phyloP scores from a whole-genome alignment of 768 basidiomycete species.

The Mrakia blollopis region DNA sequence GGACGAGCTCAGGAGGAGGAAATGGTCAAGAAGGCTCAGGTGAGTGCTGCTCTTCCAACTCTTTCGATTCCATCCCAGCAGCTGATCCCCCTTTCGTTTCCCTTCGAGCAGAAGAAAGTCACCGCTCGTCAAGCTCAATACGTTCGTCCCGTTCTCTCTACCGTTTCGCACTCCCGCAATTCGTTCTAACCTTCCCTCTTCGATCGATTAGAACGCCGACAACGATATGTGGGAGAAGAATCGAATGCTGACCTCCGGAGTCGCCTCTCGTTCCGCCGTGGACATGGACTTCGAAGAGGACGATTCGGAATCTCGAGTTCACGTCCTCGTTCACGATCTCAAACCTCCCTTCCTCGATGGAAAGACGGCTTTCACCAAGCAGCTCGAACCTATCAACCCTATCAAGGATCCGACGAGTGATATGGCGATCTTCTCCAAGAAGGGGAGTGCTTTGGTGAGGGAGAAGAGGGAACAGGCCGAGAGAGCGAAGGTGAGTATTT shows the following conservation, averaged over 20 bases:
- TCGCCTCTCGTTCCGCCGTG: conserved; percentile 76
- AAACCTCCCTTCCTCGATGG: conserved; percentile 98
- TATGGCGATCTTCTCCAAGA: conserved; percentile 92
- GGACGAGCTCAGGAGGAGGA: conserved; percentile 64
- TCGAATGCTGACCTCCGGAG: conserved; percentile 92
- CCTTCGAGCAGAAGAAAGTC: conserved; percentile 63
- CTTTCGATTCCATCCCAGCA: neutral
- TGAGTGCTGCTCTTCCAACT: conserved; percentile 44
- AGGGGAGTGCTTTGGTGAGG: conserved; percentile 88
- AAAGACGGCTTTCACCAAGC: conserved; percentile 89
- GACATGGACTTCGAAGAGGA: conserved; percentile 97
- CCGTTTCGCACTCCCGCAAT: neutral
- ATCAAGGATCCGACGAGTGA: conserved; percentile 89
- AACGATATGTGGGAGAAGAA: conserved; percentile 99
- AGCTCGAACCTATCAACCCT: conserved; percentile 94
- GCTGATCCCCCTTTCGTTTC: neutral
- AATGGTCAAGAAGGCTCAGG: conserved; percentile 68
- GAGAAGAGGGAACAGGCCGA: conserved; percentile 97
- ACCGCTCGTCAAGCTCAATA: conserved; percentile 96
- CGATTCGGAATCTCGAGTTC: conserved; percentile 81
- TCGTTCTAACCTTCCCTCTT: neutral
- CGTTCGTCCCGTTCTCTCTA: conserved; percentile 50
- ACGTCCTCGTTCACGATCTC: conserved; percentile 93
- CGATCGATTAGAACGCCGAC: conserved; percentile 70
- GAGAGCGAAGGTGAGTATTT: conserved; percentile 55